These are phyloP conservation scores for Xanthoceras sorbifolium DNA, from an alignment of 345 rosid species.

Conservation along the genomic window DNA sequence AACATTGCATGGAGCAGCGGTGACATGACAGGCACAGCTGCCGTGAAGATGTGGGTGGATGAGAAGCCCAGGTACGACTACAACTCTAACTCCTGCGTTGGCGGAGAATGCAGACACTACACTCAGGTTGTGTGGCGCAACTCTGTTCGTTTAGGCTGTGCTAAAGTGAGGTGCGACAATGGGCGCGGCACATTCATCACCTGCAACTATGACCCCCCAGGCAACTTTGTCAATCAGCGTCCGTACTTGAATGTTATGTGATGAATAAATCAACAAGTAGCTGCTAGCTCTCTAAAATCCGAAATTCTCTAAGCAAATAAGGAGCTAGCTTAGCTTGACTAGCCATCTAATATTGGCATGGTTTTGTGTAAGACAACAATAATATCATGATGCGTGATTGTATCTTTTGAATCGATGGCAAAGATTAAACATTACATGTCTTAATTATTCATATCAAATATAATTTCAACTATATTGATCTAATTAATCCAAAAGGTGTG, in stretches of 20 bases:
- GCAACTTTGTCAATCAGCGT: constrained; percentile 45
- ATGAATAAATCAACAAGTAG: neutral
- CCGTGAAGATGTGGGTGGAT: constrained; percentile 55
- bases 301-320: neutral
- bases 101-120: constrained; percentile 56
- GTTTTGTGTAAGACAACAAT: no score
- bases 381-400: no score
- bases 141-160: constrained; percentile 60
- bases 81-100: constrained; percentile 49
- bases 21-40: constrained; percentile 39
- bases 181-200: constrained; percentile 43
- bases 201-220: constrained; percentile 67
- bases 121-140: constrained; percentile 72
- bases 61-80: constrained; percentile 53
- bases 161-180: constrained; percentile 49
- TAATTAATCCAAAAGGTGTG: no score
- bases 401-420: no score
- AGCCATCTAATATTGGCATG: neutral
- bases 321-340: neutral
- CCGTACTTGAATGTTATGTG: constrained; percentile 28
- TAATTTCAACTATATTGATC: no score
- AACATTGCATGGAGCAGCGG: constrained; percentile 54
- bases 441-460: no score
- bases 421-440: no score
- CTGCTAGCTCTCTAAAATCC: neutral